A percentile compares a stretch with the other conserved stretches of the same genome.
phyloP scores from a whole-genome alignment of 352 stramenopile species.

The Peronospora belbahrii region DNA sequence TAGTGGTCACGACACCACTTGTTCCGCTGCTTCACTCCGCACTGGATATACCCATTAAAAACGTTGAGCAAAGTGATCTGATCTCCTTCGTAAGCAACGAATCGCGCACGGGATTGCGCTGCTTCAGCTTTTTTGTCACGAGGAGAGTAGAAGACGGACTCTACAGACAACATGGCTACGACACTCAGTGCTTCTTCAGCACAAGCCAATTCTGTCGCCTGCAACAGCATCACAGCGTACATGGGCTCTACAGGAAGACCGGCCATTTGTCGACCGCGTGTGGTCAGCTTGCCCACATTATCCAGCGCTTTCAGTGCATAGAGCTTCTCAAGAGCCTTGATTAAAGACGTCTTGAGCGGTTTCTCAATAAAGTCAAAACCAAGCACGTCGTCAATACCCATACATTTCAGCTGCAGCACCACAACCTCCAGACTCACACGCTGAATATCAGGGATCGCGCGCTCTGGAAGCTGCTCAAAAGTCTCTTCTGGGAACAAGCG shows the following conservation, averaged over 20 bases:
- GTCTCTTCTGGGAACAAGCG: slow-evolving; percentile 80
- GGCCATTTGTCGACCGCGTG: slow-evolving; percentile 75
- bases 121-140: slow-evolving; percentile 79
- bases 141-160: slow-evolving; percentile 86
- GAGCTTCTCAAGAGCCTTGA: slow-evolving; percentile 80
- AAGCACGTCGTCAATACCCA: slow-evolving; percentile 79
- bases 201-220: slow-evolving; percentile 68
- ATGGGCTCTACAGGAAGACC: slow-evolving; percentile 84
- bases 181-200: slow-evolving; percentile 80
- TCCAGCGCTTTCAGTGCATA: slow-evolving; percentile 71
- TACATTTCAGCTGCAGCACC: slow-evolving; percentile 81
- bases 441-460: slow-evolving; percentile 78
- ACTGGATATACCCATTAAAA: slow-evolving; percentile 70
- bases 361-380: slow-evolving; percentile 88
- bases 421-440: slow-evolving; percentile 80
- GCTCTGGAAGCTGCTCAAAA: slow-evolving; percentile 72
- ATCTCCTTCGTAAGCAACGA: slow-evolving; percentile 77
- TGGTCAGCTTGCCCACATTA: slow-evolving; percentile 52
- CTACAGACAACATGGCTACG: slow-evolving; percentile 85
- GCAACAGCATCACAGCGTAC: slow-evolving; percentile 85
- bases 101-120: slow-evolving; percentile 66
- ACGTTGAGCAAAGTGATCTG: slow-evolving; percentile 82
- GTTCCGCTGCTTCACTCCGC: slow-evolving; percentile 63
- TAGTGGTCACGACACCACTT: slow-evolving; percentile 87
- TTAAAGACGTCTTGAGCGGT: slow-evolving; percentile 57